phyloP scores from a whole-genome alignment of 495 filamentous ascomycete genomes.

The Penicillium maclennaniae region DNA sequence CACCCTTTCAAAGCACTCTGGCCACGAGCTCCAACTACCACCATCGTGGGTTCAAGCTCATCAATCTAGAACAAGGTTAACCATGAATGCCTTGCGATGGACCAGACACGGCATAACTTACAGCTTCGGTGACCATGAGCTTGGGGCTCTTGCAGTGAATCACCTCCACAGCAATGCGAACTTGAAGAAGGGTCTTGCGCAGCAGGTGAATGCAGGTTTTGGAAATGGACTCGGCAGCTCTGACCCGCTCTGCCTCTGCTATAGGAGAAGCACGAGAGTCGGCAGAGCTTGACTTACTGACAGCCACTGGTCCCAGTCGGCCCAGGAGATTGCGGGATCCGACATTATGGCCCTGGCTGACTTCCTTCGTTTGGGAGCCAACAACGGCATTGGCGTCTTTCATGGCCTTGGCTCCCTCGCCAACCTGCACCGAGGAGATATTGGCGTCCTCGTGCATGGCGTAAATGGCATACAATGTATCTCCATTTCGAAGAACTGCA shows the following conservation, averaged over 20 bases:
- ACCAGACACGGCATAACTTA: conserved; percentile 29
- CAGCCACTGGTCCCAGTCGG: conserved; percentile 34
- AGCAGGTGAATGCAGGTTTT: conserved; percentile 76
- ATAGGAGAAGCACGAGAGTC: conserved; percentile 47
- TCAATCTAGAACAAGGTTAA: conserved; percentile 62
- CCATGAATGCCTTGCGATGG: conserved; percentile 6
- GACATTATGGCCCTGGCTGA: conserved; percentile 24
- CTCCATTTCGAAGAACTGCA: conserved; percentile 89
- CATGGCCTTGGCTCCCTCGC: conserved; percentile 60
- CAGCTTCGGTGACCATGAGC: conserved; percentile 77
- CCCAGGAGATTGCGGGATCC: conserved; percentile 33
- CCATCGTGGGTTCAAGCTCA: conserved; percentile 83
- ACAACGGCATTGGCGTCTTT: conserved; percentile 64
- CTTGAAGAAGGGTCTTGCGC: conserved; percentile 85
- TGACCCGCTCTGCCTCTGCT: conserved; percentile 71
- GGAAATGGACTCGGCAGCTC: conserved; percentile 72
- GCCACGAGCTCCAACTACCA: conserved; percentile 86
- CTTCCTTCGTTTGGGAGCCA: conserved; percentile 48
- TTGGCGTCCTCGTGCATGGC: conserved; percentile 78
- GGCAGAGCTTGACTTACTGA: conserved; percentile 41
- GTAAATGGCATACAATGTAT: conserved; percentile 88
- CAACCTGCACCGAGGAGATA: conserved; percentile 44
- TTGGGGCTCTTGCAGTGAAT: conserved; percentile 97
- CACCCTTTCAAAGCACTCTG: conserved; percentile 91
- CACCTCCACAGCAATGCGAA: conserved; percentile 87